Conservation (phyloP, 2,329 filamentous ascomycete genomes). For the Mariannaea elegans region DNA sequence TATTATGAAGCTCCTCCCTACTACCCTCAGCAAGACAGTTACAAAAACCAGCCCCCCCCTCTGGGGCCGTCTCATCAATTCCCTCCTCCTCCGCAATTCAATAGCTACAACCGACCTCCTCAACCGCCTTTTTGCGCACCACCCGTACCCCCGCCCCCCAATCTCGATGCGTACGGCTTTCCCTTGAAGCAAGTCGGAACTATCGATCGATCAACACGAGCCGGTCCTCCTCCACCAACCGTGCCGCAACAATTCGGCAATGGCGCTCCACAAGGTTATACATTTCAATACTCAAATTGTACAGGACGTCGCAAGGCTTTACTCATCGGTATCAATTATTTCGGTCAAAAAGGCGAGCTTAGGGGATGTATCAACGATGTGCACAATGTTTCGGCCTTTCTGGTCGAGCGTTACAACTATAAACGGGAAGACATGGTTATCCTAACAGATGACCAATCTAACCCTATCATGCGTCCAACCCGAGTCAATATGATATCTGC, state of each 20-base stretch:
- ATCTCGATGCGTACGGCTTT: slow-evolving; percentile 58
- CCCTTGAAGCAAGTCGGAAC: slow-evolving; percentile 43
- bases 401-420: slow-evolving; percentile 74
- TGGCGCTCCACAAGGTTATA: slow-evolving; percentile 73
- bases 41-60: slow-evolving; percentile 40
- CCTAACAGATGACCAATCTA: slow-evolving; percentile 77
- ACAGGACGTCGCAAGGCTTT: slow-evolving; percentile 77
- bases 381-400: slow-evolving; percentile 76
- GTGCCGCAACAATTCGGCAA: slow-evolving; percentile 68
- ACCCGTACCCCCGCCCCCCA: slow-evolving; percentile 50
- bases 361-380: slow-evolving; percentile 84
- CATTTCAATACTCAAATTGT: slow-evolving; percentile 80
- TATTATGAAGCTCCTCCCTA: slow-evolving; percentile 21
- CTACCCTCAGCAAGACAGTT: slow-evolving; percentile 24
- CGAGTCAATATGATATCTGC: slow-evolving; percentile 78
- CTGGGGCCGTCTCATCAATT: slow-evolving; percentile 38
- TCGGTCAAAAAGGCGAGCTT: slow-evolving; percentile 75
- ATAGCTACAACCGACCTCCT: slow-evolving; percentile 31
- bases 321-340: slow-evolving; percentile 84
- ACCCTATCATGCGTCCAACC: slow-evolving; percentile 76
- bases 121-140: slow-evolving; percentile 44
- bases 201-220: slow-evolving; percentile 37
- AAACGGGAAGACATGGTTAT: slow-evolving; percentile 83
- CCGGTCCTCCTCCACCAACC: slow-evolving; percentile 56
- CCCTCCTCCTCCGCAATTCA: slow-evolving; percentile 29